Base-by-base conservation (phyloP, 768 basidiomycete species). In the Hericium rajendrae region DNA sequence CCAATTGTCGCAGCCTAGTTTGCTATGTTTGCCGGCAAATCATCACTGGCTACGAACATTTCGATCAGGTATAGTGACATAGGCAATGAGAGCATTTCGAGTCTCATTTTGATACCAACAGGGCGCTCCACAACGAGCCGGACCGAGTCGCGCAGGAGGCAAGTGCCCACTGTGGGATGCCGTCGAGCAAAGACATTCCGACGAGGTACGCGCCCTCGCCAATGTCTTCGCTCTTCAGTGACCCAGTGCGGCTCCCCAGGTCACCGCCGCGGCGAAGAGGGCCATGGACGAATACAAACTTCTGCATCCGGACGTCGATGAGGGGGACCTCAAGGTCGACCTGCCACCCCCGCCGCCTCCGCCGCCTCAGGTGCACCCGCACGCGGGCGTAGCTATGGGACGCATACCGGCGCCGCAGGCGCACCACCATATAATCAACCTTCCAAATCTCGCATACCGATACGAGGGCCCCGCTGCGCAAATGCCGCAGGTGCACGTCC, bases 11-110 rank as follows among this genome's bases (percentile, higher is more conserved):
- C 1, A 83, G 89, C 0, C 38, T 88, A 41, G 91, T 86, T 0
- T 97, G 94, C 69, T 94, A 97, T 65, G 73, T 91, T 24, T 95
- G 94, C 67, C 79, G 89, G 28, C 63, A 87, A 64, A 64, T 84
- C 38, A 87, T 94, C 41, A 71, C 37, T 0, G 88, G 88, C 1
- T 91, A 92, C 63, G 84, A 89, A 0, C 91, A 93, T 65, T 92
- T 91, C 49, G 51, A 62, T 13, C 66, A 68, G 76, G 80, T 80
- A 65, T 37, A 75, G 67, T 46, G 26, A 3, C 26, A 16, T 38
- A 8, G 20, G 24, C 10, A 15, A 40, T 38, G 22, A 55, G 20
- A 32, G 48, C 55, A 18, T 16, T 16, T 54, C 28, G 20, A 46
- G 15, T 6, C n/a, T n/a, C 48, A 26, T 22, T 12, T 39, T 54